phyloP scores from a whole-genome alignment of 768 basidiomycete genomes.

The Kwoniella dendrophila region DNA sequence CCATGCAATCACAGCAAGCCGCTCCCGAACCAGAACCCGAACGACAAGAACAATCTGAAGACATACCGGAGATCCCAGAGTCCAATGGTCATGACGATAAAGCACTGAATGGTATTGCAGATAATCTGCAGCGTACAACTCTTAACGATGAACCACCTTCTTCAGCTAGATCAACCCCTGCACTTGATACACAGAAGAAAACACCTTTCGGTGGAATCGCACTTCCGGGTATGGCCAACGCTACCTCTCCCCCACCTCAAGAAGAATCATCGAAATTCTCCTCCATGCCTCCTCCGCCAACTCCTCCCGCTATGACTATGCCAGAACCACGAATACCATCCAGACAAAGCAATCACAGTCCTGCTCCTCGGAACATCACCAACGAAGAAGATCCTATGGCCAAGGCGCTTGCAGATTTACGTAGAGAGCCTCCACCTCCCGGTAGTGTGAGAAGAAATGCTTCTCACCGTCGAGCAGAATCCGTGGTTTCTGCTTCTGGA shows the following conservation, averaged over 20 bases:
- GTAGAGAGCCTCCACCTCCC: conserved; percentile 53
- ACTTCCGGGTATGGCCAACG: conserved; percentile 47
- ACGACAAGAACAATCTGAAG: not conserved
- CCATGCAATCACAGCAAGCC: conserved; percentile 11
- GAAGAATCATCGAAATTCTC: conserved; percentile 17
- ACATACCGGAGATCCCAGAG: not conserved
- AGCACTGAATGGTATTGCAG: conserved; percentile 22
- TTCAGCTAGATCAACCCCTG: not conserved
- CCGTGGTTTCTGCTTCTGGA: conserved; percentile 34
- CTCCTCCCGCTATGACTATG: conserved; percentile 44
- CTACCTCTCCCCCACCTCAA: conserved; percentile 23
- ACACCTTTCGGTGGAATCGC: conserved; percentile 51
- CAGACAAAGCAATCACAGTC: conserved; percentile 31
- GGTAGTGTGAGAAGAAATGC: conserved; percentile 47
- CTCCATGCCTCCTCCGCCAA: conserved; percentile 44
- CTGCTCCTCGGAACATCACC: conserved; percentile 36
- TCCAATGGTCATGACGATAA: conserved; percentile 13
- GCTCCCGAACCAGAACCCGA: conserved; percentile 8
- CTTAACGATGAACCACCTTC: conserved; percentile 23
- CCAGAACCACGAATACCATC: conserved; percentile 46
- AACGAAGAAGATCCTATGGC: conserved; percentile 59
- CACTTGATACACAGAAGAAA: conserved; percentile 19
- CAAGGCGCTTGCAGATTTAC: conserved; percentile 56
- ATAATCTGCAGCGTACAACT: conserved; percentile 22
- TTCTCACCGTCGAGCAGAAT: conserved; percentile 53